Evolutionary conservation across 2,329 filamentous ascomycete species (phyloP).

Genomic region (Xylariaceae sp.): DNA sequence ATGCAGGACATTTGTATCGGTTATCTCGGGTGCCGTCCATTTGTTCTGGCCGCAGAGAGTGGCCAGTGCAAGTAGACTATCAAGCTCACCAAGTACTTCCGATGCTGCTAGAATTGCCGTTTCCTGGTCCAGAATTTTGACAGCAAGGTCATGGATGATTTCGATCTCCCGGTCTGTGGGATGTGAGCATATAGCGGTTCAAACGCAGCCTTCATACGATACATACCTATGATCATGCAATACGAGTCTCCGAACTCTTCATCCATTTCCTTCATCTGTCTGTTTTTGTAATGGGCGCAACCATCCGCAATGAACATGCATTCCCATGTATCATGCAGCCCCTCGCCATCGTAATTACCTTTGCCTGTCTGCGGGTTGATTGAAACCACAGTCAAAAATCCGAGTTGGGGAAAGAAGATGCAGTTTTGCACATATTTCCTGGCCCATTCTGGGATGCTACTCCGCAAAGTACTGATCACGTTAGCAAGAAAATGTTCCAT

Average conservation of each 20-base stretch:
- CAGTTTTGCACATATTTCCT: constrained; percentile 61
- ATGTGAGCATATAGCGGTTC: constrained; percentile 12
- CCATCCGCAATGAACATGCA: constrained; percentile 69
- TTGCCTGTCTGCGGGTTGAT: constrained; percentile 55
- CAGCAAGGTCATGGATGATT: constrained; percentile 72
- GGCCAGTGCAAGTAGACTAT: constrained; percentile 77
- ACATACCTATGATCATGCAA: constrained; percentile 71
- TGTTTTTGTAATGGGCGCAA: constrained; percentile 81
- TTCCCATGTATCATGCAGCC: constrained; percentile 63
- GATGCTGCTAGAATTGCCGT: constrained; percentile 64
- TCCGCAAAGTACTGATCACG: constrained; percentile 61
- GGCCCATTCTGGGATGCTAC: constrained; percentile 58
- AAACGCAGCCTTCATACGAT: background rate
- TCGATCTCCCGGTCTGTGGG: constrained; percentile 76
- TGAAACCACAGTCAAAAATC: constrained; percentile 76
- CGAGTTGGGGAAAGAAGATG: constrained; percentile 86
- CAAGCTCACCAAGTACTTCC: constrained; percentile 78
- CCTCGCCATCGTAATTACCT: constrained; percentile 60
- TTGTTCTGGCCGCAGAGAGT: constrained; percentile 71
- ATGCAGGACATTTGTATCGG: constrained; percentile 62
- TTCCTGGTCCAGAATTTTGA: constrained; percentile 66
- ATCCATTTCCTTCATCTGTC: constrained; percentile 76
- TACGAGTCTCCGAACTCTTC: constrained; percentile 79
- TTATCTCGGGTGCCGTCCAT: constrained; percentile 66
- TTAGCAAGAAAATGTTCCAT: constrained; percentile 69